Base-by-base conservation (phyloP, 2,329 filamentous ascomycete genomes). In the Xylaria multiplex region DNA sequence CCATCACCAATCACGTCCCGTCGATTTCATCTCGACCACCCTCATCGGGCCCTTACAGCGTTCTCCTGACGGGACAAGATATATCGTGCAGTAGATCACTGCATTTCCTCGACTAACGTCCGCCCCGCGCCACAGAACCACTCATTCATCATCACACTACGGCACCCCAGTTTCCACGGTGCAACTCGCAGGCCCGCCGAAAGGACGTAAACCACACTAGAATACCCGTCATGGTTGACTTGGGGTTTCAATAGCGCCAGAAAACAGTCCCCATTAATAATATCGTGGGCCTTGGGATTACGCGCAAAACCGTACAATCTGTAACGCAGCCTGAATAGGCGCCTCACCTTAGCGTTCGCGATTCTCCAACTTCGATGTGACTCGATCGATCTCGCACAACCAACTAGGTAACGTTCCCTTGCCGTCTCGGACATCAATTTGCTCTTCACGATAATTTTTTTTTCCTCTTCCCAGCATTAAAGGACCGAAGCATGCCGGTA, bases 401-500 rank as follows among this genome's bases (percentile, higher is more conserved):
- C 35, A 6, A 14, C 49, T 37, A 37, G 3, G 61, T 54, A 40
- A 45, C 62, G 48, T 59, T n/a, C 24, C 27, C 32, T 50, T 22
- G 27, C 49, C 50, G 30, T 48, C 19, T 45, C 9, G 6, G 54
- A 35, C 27, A 16, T 55, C 54, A 45, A 22, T 58, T 32, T 43
- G 13, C 30, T 22, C 37, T 59, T 62, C 64, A 59, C 55, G 59
- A 59, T 63, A 45, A 9, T 30, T 19, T 30, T 19, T 22, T 24
- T 24, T 6, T 22, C 8, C 19, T 35, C 13, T n/a, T n/a, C 40
- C 42, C 27, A 56, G 16, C 49, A 56, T 19, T 50, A 52, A 66
- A 66, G 60, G 64, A 56, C 64, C 64, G 64, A 66, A 56, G 35
- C 22, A 35, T 63, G 49, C 42, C 45, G 24, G 49, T 55, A 50